Conservation (phyloP, 495 filamentous ascomycete species). For the Penicillium turbatum region DNA sequence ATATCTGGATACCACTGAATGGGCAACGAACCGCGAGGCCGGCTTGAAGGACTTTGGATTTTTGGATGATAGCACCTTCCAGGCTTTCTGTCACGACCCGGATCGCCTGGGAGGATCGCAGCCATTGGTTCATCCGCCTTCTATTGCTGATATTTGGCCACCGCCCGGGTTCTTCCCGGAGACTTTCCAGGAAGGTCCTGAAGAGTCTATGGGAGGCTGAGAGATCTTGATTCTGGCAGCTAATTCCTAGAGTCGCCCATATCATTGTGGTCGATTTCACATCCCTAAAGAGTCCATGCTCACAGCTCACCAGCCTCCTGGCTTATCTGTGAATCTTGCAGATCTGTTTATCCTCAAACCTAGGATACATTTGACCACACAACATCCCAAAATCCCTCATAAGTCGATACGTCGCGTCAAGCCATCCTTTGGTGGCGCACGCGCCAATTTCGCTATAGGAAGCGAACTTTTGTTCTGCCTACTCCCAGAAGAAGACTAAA, state of each 20-base stretch:
- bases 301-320: not conserved
- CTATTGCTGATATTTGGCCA: conserved; percentile 47
- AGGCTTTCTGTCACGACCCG: conserved; percentile 51
- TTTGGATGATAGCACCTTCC: conserved; percentile 50
- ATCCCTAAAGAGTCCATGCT: not conserved
- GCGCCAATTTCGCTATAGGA: not conserved
- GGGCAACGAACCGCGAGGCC: conserved; percentile 49
- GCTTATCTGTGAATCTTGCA: not conserved
- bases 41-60: conserved; percentile 59
- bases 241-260: conserved; percentile 5
- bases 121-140: conserved; percentile 41
- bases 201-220: conserved; percentile 29
- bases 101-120: conserved; percentile 43
- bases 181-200: conserved; percentile 35
- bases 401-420: not conserved
- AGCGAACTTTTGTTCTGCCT: not conserved
- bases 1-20: conserved; percentile 57
- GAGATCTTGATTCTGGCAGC: not conserved
- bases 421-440: not conserved
- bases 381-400: not conserved
- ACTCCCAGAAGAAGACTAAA: not conserved
- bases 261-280: not conserved
- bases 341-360: not conserved
- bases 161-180: conserved; percentile 47
- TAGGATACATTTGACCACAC: not conserved